A percentile compares a stretch with the other conserved stretches of the same genome.
Evolutionary conservation across 306 rosid species (phyloP).

Genomic region (Clitoria ternatea): DNA sequence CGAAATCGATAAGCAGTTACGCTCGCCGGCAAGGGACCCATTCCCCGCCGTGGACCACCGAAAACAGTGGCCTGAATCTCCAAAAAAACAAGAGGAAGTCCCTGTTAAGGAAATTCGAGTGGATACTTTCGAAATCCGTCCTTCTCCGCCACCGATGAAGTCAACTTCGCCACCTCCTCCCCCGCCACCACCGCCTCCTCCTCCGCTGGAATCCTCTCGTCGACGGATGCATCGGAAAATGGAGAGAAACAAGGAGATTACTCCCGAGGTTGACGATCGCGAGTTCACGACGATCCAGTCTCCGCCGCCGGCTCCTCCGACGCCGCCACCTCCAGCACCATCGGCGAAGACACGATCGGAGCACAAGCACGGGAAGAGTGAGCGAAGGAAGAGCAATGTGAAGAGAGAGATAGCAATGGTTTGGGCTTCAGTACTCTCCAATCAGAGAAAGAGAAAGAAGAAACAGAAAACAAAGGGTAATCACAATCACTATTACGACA

Average conservation of each 20-base stretch:
- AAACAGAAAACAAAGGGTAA: constrained; percentile 31
- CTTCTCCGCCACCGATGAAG: constrained; percentile 11
- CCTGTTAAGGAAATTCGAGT: constrained; percentile 61
- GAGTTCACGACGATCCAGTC: background rate
- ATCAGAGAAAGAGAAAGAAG: constrained; percentile 56
- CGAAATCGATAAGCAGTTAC: constrained; percentile 47
- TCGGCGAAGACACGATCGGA: constrained; percentile 31
- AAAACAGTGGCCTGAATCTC: background rate
- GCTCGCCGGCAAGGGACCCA: constrained; percentile 20
- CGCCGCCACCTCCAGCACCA: constrained; percentile 8
- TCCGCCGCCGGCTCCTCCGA: constrained; percentile 19
- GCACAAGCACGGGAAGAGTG: constrained; percentile 16
- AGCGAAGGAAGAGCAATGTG: constrained; percentile 39
- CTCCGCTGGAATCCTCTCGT: constrained; percentile 21
- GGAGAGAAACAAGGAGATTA: constrained; percentile 14
- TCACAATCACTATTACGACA: constrained; percentile 23
- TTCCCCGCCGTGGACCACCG: background rate
- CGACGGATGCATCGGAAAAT: background rate
- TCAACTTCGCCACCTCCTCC: constrained; percentile 41
- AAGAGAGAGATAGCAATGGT: constrained; percentile 54
- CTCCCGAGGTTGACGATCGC: background rate
- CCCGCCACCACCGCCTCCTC: constrained; percentile 44
- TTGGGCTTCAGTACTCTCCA: constrained; percentile 61
- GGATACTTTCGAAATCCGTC: constrained; percentile 36
- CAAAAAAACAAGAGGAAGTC: background rate